Conservation (phyloP, 2,329 filamentous ascomycete species). For the Neofusicoccum kwambonambiense region DNA sequence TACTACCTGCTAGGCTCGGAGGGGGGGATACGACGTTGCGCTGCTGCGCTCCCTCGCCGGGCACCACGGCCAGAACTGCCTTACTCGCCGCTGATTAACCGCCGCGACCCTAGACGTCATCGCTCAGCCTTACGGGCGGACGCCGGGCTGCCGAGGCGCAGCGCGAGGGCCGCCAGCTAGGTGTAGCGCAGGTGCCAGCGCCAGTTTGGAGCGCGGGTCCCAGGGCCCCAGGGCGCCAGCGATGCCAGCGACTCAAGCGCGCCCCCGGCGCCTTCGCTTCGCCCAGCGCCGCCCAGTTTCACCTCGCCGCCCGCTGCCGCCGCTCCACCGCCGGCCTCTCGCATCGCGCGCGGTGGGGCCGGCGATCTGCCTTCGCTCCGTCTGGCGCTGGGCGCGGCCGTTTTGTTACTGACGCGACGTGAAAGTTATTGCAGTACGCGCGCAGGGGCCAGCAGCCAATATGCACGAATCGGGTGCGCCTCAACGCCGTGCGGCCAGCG, state of each 20-base stretch:
- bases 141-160: constrained; percentile 2
- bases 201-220: not conserved
- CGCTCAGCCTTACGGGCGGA: constrained; percentile 14
- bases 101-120: constrained; percentile 3
- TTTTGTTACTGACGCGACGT: constrained; percentile 16
- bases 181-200: not conserved
- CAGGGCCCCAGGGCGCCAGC: not conserved
- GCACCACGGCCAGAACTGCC: not conserved
- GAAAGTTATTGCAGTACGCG: constrained; percentile 16
- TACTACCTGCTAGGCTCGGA: constrained; percentile 15
- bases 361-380: constrained; percentile 14
- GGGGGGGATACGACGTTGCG: constrained; percentile 12
- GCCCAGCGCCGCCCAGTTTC: constrained; percentile 13
- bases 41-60: constrained; percentile 2
- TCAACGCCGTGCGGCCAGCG: not conserved
- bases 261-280: constrained; percentile 11
- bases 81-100: not conserved
- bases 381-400: constrained; percentile 10
- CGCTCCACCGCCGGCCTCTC: constrained; percentile 13
- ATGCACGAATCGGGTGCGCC: constrained; percentile 15
- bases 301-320: constrained; percentile 11
- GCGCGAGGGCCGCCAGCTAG: not conserved
- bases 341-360: constrained; percentile 14
- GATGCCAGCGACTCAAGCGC: not conserved
- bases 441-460: constrained; percentile 15